phyloP scores from a whole-genome alignment of 306 rosid species.

The Heteromeles arbutifolia region DNA sequence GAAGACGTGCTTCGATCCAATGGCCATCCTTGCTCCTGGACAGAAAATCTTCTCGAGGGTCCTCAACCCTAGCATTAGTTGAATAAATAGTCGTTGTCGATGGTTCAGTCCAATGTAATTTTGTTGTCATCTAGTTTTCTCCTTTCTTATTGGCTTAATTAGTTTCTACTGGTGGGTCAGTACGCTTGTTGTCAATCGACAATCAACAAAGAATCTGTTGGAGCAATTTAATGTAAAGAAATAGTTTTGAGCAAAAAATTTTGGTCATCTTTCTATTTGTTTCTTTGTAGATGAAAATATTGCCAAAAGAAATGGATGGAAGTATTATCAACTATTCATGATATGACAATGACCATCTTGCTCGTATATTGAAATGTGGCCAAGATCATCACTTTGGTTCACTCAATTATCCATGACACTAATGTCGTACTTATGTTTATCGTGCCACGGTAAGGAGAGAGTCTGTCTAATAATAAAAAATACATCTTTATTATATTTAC shows the following conservation, averaged over 20 bases:
- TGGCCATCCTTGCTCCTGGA: constrained; percentile 84
- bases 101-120: constrained; percentile 3
- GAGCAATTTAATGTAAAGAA: constrained; percentile 18
- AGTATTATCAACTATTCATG: background rate
- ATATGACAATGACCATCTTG: constrained; percentile 4
- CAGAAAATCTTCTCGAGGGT: constrained; percentile 67
- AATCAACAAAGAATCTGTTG: constrained; percentile 4
- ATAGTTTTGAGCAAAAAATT: background rate
- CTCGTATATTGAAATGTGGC: background rate
- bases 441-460: too few species aligned
- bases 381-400: background rate
- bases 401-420: constrained; percentile 6
- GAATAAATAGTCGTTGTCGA: background rate
- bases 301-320: background rate
- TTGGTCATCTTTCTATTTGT: background rate
- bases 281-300: background rate
- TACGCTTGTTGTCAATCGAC: constrained; percentile 12
- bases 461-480: too few species aligned
- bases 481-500: too few species aligned
- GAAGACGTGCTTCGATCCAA: constrained; percentile 64
- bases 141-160: background rate
- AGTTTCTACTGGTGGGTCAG: constrained; percentile 4
- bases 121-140: background rate
- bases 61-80: constrained; percentile 5
- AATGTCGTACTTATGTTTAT: too few species aligned